Conservation (phyloP, 768 basidiomycete genomes). For the Mycena vulgaris region DNA sequence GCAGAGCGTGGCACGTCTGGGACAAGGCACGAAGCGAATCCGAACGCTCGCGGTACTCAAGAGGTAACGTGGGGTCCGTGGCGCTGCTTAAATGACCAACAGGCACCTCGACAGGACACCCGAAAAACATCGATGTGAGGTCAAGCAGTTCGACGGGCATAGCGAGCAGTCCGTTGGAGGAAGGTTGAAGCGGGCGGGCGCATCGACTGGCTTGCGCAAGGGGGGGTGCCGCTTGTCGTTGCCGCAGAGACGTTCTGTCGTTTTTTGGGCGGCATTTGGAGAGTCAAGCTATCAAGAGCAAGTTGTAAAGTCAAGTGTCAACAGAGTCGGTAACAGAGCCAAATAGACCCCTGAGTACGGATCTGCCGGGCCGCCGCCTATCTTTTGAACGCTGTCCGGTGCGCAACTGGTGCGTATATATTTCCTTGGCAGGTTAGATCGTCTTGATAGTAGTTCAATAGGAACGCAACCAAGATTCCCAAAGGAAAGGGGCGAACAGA, state of each 20-base stretch:
- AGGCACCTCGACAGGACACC: constrained; percentile 6
- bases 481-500: too few species aligned
- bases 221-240: not conserved
- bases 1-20: constrained; percentile 20
- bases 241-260: not conserved
- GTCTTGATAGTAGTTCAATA: too few species aligned
- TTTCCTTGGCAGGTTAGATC: too few species aligned
- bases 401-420: too few species aligned
- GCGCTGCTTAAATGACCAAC: not conserved
- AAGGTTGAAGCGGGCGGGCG: not conserved
- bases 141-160: constrained; percentile 22
- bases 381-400: too few species aligned
- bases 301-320: too few species aligned
- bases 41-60: constrained; percentile 13
- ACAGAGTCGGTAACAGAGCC: too few species aligned
- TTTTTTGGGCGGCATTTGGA: constrained; percentile 6
- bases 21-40: constrained; percentile 20
- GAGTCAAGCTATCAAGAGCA: too few species aligned
- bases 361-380: too few species aligned
- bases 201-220: not conserved
- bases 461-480: too few species aligned
- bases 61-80: not conserved
- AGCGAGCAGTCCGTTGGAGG: not conserved
- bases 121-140: constrained; percentile 7
- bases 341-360: too few species aligned